Conservation (phyloP, 140 eudicot species). For the Bidens hawaiensis region DNA sequence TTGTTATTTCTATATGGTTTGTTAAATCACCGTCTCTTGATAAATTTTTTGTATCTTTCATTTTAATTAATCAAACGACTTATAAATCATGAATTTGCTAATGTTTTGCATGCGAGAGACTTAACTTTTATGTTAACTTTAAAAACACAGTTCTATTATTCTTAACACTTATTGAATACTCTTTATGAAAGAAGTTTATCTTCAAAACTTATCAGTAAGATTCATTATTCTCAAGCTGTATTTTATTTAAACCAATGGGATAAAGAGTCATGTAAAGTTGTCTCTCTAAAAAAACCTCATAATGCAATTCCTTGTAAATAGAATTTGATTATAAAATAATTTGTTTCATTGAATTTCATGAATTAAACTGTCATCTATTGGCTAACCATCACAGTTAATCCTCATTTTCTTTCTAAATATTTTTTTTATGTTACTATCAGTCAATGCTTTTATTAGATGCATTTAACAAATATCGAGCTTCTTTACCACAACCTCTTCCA, state of each 20-base stretch:
- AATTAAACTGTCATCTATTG: not conserved
- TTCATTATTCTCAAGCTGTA: not conserved
- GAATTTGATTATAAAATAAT: not conserved
- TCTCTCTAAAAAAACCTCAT: not conserved
- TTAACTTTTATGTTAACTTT: not conserved
- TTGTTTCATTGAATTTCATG: not conserved
- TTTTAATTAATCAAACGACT: not conserved
- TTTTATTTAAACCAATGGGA: not conserved
- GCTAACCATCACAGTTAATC: not conserved
- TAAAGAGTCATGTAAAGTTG: conserved; percentile 1
- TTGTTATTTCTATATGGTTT: not conserved
- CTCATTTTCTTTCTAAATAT: not conserved
- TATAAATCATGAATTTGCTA: not conserved
- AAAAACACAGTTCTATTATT: not conserved
- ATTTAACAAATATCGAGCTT: conserved; percentile 91
- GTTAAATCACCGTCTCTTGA: not conserved
- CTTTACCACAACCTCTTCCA: conserved; percentile 88
- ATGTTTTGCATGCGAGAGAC: not conserved
- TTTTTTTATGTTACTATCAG: conserved; percentile 35
- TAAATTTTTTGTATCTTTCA: not conserved
- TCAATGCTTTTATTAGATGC: conserved; percentile 91
- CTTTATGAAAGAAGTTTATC: not conserved
- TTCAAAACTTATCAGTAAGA: not conserved
- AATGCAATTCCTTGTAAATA: not conserved
- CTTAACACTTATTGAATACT: not conserved